Base-by-base conservation (phyloP, 2,329 filamentous ascomycete genomes). In the Tolypocladium ovalisporum region DNA sequence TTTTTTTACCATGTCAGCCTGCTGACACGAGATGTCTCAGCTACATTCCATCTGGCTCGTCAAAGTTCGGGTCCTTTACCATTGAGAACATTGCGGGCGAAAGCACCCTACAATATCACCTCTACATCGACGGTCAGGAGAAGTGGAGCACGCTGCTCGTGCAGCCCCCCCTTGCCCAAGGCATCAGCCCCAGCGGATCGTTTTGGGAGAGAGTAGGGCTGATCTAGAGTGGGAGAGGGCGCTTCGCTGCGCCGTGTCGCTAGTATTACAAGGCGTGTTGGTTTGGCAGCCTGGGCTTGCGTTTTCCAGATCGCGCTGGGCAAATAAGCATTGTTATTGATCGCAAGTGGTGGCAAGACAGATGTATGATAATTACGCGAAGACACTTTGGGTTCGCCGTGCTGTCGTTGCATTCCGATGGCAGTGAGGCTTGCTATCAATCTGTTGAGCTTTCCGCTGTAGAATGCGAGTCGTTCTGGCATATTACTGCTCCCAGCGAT, bases 31-130 rank as follows among this genome's bases (percentile, higher is more conserved):
- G 1, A 22, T 4, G 2, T n/a, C 29, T 2, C 10, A 88, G 85
- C 64, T 91, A 94, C 64, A 81, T 93, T 52, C 88, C 93, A 10
- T 83, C 87, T 58, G 93, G 93, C 1, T 92, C 90, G 66, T 91
- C 86, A 61, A 97, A 97, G 70, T 93, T 96, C 71, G 89, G 93
- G 2, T 65, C 71, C 2, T 73, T 74, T 56, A 89, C 90, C 27
- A 91, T 99, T 60, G 84, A 86, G 59, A 84, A 84, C 57, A 79
- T 83, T 5, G 76, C 81, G 2, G 78, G 80, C 12, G 81, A 81
- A 44, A 92, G 88, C 66, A 81, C 86, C 44, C 75, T 99, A 39
- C 86, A 85, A 52, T 97, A 96, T 67, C 81, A 84, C 4, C 75
- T 97, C 2, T 97, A 88, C 68, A 79, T 97, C 22, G 88, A 96